Conservation (phyloP, 306 rosid genomes). For the Nissolia schottii region DNA sequence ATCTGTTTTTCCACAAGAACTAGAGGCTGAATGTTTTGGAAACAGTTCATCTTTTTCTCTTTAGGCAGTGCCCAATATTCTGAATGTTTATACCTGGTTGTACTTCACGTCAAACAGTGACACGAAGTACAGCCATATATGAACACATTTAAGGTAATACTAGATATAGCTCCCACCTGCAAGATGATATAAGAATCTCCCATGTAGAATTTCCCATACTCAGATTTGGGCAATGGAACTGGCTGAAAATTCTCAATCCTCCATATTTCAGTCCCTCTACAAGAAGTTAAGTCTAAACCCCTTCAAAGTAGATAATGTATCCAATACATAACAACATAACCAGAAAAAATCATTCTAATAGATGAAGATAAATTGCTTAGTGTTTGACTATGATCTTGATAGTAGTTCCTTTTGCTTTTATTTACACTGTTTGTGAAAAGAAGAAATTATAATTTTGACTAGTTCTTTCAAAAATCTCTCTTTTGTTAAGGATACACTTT, state of each 20-base stretch:
- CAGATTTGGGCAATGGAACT: slow-evolving; percentile 85
- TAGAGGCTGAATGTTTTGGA: too few relatives aligned
- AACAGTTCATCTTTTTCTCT: neutral
- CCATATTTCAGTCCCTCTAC: slow-evolving; percentile 97
- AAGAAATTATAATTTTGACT: neutral
- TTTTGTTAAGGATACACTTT: slow-evolving; percentile 78
- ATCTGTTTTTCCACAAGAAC: neutral
- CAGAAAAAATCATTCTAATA: slow-evolving; percentile 21
- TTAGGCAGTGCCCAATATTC: too few relatives aligned
- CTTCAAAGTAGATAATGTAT: slow-evolving; percentile 17
- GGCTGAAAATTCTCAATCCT: slow-evolving; percentile 97
- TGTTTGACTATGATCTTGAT: neutral
- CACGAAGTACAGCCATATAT: neutral
- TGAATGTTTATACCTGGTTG: too few relatives aligned
- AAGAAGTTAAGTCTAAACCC: slow-evolving; percentile 60
- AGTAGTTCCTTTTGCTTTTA: neutral
- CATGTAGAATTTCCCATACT: slow-evolving; percentile 90
- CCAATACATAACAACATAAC: slow-evolving; percentile 16
- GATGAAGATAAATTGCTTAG: slow-evolving; percentile 1
- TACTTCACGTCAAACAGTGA: neutral
- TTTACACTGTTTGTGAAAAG: neutral
- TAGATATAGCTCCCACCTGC: slow-evolving; percentile 56
- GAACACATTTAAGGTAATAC: neutral
- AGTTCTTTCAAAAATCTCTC: slow-evolving; percentile 22
- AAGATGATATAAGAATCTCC: slow-evolving; percentile 91